These are phyloP conservation scores for Penicillium samsonianum DNA, from an alignment of 495 filamentous ascomycete species.

Conservation along the genomic window DNA sequence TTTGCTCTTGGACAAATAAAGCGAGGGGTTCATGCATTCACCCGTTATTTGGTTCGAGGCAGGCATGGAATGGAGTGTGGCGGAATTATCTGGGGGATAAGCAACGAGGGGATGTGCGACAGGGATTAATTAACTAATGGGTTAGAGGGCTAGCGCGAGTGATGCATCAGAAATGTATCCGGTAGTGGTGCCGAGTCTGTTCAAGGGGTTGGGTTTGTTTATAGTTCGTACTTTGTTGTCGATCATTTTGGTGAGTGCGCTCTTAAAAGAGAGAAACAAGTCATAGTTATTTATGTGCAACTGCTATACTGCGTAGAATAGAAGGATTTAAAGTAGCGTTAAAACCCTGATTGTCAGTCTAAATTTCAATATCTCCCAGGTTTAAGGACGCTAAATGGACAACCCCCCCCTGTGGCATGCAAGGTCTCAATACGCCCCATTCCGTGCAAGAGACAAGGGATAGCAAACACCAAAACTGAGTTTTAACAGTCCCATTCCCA, in stretches of 20 bases:
- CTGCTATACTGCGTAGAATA: background rate
- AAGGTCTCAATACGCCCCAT: constrained; percentile 30
- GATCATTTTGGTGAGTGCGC: background rate
- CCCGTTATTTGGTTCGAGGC: background rate
- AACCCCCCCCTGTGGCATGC: constrained; percentile 27
- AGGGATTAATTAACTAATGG: background rate
- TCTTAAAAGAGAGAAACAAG: background rate
- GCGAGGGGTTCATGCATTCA: constrained; percentile 17
- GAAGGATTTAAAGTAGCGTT: background rate
- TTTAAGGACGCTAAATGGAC: background rate
- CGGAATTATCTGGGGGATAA: constrained; percentile 15
- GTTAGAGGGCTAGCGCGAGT: background rate
- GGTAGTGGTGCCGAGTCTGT: background rate
- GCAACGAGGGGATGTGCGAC: constrained; percentile 18
- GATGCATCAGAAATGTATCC: constrained; percentile 12
- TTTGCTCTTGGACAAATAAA: constrained; percentile 11
- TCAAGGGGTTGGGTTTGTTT: constrained; percentile 4
- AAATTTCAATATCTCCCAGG: background rate
- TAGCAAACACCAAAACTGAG: constrained; percentile 2
- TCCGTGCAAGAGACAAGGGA: constrained; percentile 23
- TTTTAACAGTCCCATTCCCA: constrained; percentile 12
- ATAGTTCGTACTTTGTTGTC: background rate
- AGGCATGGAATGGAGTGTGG: constrained; percentile 9
- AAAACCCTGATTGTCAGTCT: background rate
- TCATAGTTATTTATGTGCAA: background rate